A percentile compares a stretch with the other conserved stretches of the same genome.
phyloP scores from a whole-genome alignment of 2,329 filamentous ascomycete genomes.

The Endocalyx cinctus region DNA sequence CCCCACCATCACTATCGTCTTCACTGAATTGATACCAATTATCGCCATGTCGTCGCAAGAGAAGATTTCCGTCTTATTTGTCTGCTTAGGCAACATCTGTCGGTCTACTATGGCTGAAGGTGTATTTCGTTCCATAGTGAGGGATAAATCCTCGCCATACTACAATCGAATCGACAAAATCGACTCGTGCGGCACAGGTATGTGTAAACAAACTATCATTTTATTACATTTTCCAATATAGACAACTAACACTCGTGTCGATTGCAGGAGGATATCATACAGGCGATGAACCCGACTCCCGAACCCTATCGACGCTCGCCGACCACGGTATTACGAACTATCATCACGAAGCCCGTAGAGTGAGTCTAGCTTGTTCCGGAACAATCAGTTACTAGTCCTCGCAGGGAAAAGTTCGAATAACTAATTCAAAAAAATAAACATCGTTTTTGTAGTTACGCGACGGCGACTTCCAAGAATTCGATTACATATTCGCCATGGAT shows the following conservation, averaged over 20 bases:
- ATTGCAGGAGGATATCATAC: slow-evolving; percentile 72
- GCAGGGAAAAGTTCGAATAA: too few species aligned
- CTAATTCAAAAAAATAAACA: too few species aligned
- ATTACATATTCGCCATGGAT: slow-evolving; percentile 97
- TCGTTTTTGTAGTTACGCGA: slow-evolving; percentile 49
- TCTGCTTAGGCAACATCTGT: slow-evolving; percentile 96
- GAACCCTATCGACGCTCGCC: slow-evolving; percentile 75
- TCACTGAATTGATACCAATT: too few species aligned
- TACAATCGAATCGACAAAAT: slow-evolving; percentile 59
- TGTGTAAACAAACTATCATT: slow-evolving; percentile 3
- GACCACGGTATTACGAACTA: slow-evolving; percentile 74
- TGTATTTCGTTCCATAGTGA: slow-evolving; percentile 71
- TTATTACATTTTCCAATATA: too few species aligned
- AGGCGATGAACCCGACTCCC: slow-evolving; percentile 70
- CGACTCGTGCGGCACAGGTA: slow-evolving; percentile 83
- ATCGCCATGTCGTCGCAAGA: too few species aligned
- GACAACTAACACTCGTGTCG: too few species aligned
- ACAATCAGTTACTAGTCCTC: too few species aligned
- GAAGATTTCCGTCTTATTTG: slow-evolving; percentile 75
- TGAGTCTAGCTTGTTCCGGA: slow-evolving; percentile 33
- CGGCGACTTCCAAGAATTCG: slow-evolving; percentile 77
- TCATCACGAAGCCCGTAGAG: slow-evolving; percentile 70
- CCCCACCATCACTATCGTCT: too few species aligned
- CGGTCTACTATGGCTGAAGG: slow-evolving; percentile 93
- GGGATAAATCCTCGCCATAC: slow-evolving; percentile 50